Percentiles rank a stretch among this genome's conserved stretches.
These are phyloP conservation scores for Cairneyella variabilis DNA, from an alignment of 495 filamentous ascomycete species.

Conservation along the genomic window DNA sequence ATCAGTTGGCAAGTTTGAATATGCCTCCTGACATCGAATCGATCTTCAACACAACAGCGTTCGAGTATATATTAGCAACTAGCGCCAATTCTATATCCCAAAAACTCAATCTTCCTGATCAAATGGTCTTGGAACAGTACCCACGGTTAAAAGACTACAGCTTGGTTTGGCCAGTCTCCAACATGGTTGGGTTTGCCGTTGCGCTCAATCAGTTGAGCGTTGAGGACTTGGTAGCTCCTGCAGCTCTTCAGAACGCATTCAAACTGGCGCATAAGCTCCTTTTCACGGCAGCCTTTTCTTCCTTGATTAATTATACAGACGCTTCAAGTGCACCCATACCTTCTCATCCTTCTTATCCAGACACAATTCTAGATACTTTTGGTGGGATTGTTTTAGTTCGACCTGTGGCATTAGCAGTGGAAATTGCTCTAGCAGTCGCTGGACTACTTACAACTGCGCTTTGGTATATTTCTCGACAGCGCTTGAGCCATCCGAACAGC, in stretches of 20 bases:
- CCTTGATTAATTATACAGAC: not conserved
- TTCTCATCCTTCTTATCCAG: no score
- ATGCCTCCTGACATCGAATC: not conserved
- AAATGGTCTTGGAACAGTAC: not conserved
- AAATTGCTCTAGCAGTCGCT: slow-evolving; percentile 33
- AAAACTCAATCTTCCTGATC: slow-evolving; percentile 9
- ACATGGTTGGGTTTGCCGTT: slow-evolving; percentile 33
- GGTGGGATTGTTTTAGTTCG: slow-evolving; percentile 34
- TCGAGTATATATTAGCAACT: slow-evolving; percentile 30
- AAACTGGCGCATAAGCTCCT: slow-evolving; percentile 32
- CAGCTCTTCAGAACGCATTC: slow-evolving; percentile 26
- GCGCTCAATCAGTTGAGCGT: slow-evolving; percentile 15
- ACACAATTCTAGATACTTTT: not conserved
- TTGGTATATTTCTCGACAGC: slow-evolving; percentile 11
- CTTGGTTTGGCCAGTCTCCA: slow-evolving; percentile 14
- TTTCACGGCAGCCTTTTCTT: slow-evolving; percentile 32
- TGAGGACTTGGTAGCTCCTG: slow-evolving; percentile 26
- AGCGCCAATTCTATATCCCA: slow-evolving; percentile 10
- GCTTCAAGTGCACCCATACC: no score
- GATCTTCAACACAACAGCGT: slow-evolving; percentile 32
- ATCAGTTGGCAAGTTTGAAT: no score
- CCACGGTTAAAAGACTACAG: slow-evolving; percentile 10
- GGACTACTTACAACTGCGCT: slow-evolving; percentile 24
- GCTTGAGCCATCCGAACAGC: slow-evolving; percentile 10
- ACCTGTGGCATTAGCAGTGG: slow-evolving; percentile 35